These are phyloP conservation scores for Aspergillus biplanus DNA, from an alignment of 495 filamentous ascomycete genomes.

Conservation along the genomic window DNA sequence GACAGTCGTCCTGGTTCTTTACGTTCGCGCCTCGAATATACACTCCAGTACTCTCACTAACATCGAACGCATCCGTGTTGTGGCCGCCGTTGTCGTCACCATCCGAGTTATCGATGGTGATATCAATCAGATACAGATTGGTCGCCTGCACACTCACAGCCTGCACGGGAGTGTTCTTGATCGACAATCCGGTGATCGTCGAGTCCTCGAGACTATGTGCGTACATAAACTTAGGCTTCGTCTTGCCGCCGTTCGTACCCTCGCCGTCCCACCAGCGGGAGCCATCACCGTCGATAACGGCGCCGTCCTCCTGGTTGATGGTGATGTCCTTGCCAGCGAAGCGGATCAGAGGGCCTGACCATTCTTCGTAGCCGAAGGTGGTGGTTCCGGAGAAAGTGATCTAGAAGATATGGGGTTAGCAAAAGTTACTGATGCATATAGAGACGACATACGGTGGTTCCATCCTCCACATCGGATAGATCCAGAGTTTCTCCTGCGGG, in stretches of 20 bases:
- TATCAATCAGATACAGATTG: conserved; percentile 50
- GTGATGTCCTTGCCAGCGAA: conserved; percentile 50
- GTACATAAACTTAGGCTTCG: conserved; percentile 62
- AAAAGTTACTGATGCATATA: not conserved
- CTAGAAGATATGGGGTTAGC: conserved; percentile 21
- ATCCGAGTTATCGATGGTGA: conserved; percentile 64
- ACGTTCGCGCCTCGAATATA: conserved; percentile 59
- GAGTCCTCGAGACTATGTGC: conserved; percentile 50
- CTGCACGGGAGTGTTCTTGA: conserved; percentile 66
- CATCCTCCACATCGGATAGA: conserved; percentile 47
- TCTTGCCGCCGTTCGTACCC: conserved; percentile 58
- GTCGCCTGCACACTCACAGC: conserved; percentile 58
- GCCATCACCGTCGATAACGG: conserved; percentile 50
- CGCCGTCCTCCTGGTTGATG: conserved; percentile 42
- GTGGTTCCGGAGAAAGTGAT: conserved; percentile 57
- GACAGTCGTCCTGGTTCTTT: conserved; percentile 66
- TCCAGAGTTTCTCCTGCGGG: conserved; percentile 58
- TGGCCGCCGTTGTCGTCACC: conserved; percentile 56
- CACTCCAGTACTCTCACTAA: conserved; percentile 53
- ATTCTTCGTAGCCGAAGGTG: conserved; percentile 58
- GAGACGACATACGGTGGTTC: conserved; percentile 39
- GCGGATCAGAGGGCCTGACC: conserved; percentile 54
- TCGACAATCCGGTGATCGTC: conserved; percentile 46
- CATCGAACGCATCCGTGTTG: conserved; percentile 71
- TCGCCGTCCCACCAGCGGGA: conserved; percentile 57